Conservation (phyloP, 2,329 filamentous ascomycete species). For the Kalmusia sp. region DNA sequence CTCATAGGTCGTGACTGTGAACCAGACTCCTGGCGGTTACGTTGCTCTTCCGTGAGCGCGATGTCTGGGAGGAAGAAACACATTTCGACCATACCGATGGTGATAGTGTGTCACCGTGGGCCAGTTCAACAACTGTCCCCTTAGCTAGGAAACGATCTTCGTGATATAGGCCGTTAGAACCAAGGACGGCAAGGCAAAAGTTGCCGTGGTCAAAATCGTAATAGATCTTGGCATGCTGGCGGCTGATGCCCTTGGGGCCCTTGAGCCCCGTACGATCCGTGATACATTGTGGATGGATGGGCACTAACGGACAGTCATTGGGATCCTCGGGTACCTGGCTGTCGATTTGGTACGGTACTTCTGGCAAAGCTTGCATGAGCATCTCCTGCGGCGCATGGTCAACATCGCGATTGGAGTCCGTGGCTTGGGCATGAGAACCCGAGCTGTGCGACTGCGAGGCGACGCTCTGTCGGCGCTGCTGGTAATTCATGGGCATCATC, state of each 20-base stretch:
- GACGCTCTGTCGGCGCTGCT: conserved; percentile 43
- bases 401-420: conserved; percentile 35
- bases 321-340: conserved; percentile 66
- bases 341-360: conserved; percentile 58
- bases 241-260: conserved; percentile 75
- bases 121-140: conserved; percentile 54
- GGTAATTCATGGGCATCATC: conserved; percentile 42
- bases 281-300: conserved; percentile 69
- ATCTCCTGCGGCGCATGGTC: conserved; percentile 43
- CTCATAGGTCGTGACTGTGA: conserved; percentile 66
- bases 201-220: conserved; percentile 69
- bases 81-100: conserved; percentile 75
- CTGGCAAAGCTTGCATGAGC: conserved; percentile 44
- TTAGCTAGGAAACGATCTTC: conserved; percentile 30
- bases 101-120: conserved; percentile 70
- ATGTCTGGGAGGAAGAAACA: conserved; percentile 69
- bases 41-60: conserved; percentile 56
- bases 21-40: conserved; percentile 58
- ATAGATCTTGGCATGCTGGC: conserved; percentile 74
- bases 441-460: conserved; percentile 61
- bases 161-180: conserved; percentile 69
- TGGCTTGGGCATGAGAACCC: conserved; percentile 48
- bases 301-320: conserved; percentile 69
- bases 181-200: conserved; percentile 71
- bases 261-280: conserved; percentile 56